phyloP scores from a whole-genome alignment of 2,329 filamentous ascomycete genomes.

The Ceratocystis colombiana region DNA sequence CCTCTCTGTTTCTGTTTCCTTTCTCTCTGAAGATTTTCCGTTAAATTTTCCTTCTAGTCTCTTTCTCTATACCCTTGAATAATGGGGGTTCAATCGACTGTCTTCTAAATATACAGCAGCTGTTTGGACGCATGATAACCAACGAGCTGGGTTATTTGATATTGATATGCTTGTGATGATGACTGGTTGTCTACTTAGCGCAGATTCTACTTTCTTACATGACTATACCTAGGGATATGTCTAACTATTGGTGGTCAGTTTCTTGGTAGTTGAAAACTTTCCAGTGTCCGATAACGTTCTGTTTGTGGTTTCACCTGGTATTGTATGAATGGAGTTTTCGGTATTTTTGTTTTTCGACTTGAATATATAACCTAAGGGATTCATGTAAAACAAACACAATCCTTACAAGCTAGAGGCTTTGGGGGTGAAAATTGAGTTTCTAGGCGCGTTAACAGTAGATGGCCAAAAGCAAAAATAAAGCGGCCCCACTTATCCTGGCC shows the following conservation, averaged over 20 bases:
- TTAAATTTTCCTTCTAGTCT: too few relatives aligned
- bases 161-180: too few relatives aligned
- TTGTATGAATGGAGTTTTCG: neutral
- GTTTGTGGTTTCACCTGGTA: neutral
- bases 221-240: neutral
- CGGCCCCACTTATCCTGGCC: constrained; percentile 1
- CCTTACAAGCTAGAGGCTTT: neutral
- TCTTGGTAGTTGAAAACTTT: neutral
- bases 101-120: too few relatives aligned
- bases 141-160: too few relatives aligned
- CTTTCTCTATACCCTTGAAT: too few relatives aligned
- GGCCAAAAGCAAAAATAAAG: neutral
- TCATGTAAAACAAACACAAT: neutral
- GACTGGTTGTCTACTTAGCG: too few relatives aligned
- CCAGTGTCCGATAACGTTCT: neutral
- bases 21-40: neutral
- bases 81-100: too few relatives aligned
- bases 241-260: neutral
- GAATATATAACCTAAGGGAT: neutral
- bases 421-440: neutral
- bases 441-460: neutral
- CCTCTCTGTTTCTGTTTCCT: neutral
- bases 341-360: neutral
- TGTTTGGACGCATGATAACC: too few relatives aligned
- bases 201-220: neutral